Base-by-base conservation (phyloP, 2,329 filamentous ascomycete genomes). In the Salinomyces thailandicus region DNA sequence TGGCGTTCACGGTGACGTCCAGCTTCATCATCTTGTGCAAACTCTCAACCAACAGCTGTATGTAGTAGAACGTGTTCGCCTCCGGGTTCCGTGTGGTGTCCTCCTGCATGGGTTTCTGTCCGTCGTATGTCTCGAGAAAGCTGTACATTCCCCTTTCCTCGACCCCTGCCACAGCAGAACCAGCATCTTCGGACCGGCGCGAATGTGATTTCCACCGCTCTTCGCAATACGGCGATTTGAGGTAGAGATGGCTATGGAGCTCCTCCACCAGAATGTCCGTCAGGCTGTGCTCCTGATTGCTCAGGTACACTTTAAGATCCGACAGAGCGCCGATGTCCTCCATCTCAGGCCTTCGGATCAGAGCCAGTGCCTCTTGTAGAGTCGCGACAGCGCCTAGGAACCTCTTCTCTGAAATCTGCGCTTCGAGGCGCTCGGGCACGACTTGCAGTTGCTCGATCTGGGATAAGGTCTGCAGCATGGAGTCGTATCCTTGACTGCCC, bases 191-290 rank as follows among this genome's bases (percentile, higher is more conserved):
- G 9, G 28, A 11, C 33, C 39, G 39, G 49, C 80, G 81, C 24
- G 79, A 72, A 41, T 93, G 75, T 40, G 73, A 75, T 60, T 93
- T 93, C 91, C 91, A 98, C 48, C 91, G 73, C 57, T 94, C 85
- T 56, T 94, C 86, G 55, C 89, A 96, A 57, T 98, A 98, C 0
- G 89, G 91, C 3, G 89, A 96, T 58, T 96, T 96, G 26, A 98
- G 75, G 56, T 98, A 98, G 3, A 98, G 71, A 62, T 98, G 91
- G 57, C 93, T 91, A 57, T 98, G 91, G 20, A 98, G 69, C 60
- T 98, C 91, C 58, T 98, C 91, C n/a, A 96, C 79, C 38, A 98
- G 60, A 36, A 96, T 96, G 54, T 98, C 91, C 54, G 89, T 89
- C 45, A 98, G 65, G 0, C 85, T 79, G 18, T 81, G 83, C 63